Conservation (phyloP, 2,329 filamentous ascomycete species). For the Tolypocladium inflatum region DNA sequence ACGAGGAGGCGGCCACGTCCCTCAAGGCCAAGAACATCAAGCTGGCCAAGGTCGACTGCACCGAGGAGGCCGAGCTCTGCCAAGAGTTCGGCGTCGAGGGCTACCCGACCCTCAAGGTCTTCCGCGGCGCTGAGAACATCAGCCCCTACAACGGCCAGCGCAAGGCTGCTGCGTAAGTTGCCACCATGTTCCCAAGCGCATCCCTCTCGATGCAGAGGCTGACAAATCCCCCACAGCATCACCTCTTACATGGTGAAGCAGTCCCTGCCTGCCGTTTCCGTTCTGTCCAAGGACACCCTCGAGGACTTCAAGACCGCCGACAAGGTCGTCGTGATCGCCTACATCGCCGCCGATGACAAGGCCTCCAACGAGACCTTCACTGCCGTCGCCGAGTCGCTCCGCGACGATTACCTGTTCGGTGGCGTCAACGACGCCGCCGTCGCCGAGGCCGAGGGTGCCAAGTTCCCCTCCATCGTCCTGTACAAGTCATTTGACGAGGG, state of each 20-base stretch:
- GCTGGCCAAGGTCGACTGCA: slow-evolving; percentile 88
- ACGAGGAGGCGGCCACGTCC: slow-evolving; percentile 75
- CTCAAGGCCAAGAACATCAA: slow-evolving; percentile 84
- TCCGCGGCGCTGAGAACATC: slow-evolving; percentile 79
- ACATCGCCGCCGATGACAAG: slow-evolving; percentile 74
- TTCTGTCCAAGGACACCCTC: slow-evolving; percentile 69
- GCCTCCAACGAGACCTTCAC: slow-evolving; percentile 77
- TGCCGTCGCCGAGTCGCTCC: slow-evolving; percentile 61
- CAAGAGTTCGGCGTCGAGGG: slow-evolving; percentile 85
- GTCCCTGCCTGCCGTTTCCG: slow-evolving; percentile 82
- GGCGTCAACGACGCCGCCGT: slow-evolving; percentile 73
- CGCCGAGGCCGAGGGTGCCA: slow-evolving; percentile 84
- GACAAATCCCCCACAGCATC: slow-evolving; percentile 33
- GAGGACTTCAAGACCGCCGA: slow-evolving; percentile 97
- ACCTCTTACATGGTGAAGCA: slow-evolving; percentile 96
- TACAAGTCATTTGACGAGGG: slow-evolving; percentile 99
- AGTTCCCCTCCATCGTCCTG: slow-evolving; percentile 76
- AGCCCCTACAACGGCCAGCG: slow-evolving; percentile 80
- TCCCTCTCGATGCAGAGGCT: slow-evolving; percentile 6
- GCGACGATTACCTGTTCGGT: slow-evolving; percentile 90
- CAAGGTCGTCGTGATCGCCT: slow-evolving; percentile 90
- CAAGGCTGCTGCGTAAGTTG: slow-evolving; percentile 65
- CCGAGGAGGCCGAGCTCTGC: slow-evolving; percentile 87
- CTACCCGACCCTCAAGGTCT: slow-evolving; percentile 98
- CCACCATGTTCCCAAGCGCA: background rate